Evolutionary conservation across 164 flowering plant genomes (phyloP).

Genomic region (Annona cherimola): DNA sequence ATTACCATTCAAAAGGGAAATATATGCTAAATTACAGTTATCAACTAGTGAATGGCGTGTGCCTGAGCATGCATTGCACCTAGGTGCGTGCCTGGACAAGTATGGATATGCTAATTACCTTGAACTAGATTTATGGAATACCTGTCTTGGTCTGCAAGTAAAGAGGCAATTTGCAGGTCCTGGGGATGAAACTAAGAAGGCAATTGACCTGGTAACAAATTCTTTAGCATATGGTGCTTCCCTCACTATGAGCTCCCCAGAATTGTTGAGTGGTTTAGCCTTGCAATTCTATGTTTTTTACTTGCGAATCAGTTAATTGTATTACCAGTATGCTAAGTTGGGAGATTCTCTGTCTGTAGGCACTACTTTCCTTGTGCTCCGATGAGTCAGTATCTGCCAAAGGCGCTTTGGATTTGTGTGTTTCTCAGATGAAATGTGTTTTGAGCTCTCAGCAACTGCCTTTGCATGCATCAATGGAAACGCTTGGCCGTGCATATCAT

Average conservation of each 20-base stretch:
- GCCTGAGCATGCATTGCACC: no score
- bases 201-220: neutral
- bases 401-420: conserved; percentile 82
- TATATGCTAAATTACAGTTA: no score
- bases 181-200: neutral
- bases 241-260: neutral
- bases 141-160: neutral
- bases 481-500: conserved; percentile 87
- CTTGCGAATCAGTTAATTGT: no score
- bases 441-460: conserved; percentile 79
- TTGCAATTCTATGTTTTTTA: neutral
- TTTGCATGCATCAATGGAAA: conserved; percentile 84
- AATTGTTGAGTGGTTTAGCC: neutral
- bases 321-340: neutral
- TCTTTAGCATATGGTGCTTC: neutral
- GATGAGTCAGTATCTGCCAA: conserved; percentile 82
- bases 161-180: neutral
- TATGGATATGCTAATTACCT: neutral
- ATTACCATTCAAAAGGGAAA: no score
- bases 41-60: no score
- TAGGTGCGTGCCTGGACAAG: no score
- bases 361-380: conserved; percentile 81
- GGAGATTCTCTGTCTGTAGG: conserved; percentile 35
- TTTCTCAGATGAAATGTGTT: conserved; percentile 79
- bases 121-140: neutral